Evolutionary conservation across 306 rosid species (phyloP), one percentile per base, ranked within the genome.

Genomic region (Cucurbita argyrosperma): DNA sequence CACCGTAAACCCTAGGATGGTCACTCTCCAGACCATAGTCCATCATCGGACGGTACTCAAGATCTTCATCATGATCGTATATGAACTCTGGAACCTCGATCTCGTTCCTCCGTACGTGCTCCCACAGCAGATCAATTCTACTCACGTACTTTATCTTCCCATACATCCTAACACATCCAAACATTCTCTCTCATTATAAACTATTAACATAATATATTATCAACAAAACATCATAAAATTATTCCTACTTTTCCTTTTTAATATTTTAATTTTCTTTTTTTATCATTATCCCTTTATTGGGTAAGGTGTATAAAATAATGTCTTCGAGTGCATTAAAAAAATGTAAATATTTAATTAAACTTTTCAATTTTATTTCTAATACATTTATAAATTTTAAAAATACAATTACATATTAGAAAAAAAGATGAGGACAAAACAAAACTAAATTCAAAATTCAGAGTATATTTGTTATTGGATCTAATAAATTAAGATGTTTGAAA

Each of bases 1-100:
- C 82, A 58, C 78, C 91, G 74, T 86, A 86, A 13, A 87, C 86
- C 80, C 98, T 86, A 0, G 90, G 87, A 16, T 90, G 97, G 38
- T 94, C 98, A 67, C 97, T 90, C 83, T 94, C 98, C 57, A 90
- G 78, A 0, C 97, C 98, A 21, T 90, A 90, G 56, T 94, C 97
- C 97, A 90, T 86, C 90, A 86, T 88, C 57, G 97, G 96, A 75
- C 97, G 94, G 84, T 85, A 81, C 77, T 94, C 97, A 81, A 94
- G 78, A 75, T 89, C 98, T 79, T 94, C 98, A 64, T 94, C 98
- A 15, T 90, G 97, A 83, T 94, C 98, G 11, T 75, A 64, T 30
- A 94, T 96, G 16, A 87, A 94, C 67, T 88, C 98, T 0, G 98
- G 97, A 18, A 94, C 63, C 76, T 84, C 91, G 7, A 94, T 83